These are phyloP conservation scores for Pestalotiopsis sp. DNA, from an alignment of 2,329 filamentous ascomycete species.

Conservation along the genomic window DNA sequence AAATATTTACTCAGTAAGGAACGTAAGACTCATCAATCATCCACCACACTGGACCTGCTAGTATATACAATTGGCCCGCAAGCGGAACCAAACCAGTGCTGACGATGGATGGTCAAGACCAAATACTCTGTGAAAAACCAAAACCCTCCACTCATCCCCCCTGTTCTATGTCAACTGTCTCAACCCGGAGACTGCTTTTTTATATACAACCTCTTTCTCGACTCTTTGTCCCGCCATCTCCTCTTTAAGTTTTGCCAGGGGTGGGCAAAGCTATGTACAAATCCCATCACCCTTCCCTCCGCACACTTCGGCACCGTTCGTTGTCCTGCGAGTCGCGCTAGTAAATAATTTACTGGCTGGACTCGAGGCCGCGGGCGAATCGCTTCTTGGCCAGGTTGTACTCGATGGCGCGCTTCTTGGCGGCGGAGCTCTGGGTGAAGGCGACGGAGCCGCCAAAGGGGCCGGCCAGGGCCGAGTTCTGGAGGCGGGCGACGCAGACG, in stretches of 20 bases:
- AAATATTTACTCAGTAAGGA: slow-evolving; percentile 11
- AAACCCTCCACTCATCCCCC: neutral
- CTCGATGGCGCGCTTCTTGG: slow-evolving; percentile 62
- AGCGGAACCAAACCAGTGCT: neutral
- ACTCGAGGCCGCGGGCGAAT: slow-evolving; percentile 16
- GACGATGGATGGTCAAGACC: slow-evolving; percentile 7
- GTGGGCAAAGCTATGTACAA: slow-evolving; percentile 1
- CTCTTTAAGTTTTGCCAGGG: neutral
- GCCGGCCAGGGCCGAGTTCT: slow-evolving; percentile 61
- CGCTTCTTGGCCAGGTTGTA: slow-evolving; percentile 39
- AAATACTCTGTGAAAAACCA: neutral
- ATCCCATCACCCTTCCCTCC: slow-evolving; percentile 6
- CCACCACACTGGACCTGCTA: neutral
- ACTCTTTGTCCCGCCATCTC: neutral
- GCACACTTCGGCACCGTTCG: too few relatives aligned
- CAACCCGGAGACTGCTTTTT: slow-evolving; percentile 1
- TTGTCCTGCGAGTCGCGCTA: too few relatives aligned
- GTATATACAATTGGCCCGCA: slow-evolving; percentile 10
- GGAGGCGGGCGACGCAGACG: slow-evolving; percentile 64
- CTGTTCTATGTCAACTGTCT: slow-evolving; percentile 9
- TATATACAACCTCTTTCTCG: slow-evolving; percentile 6
- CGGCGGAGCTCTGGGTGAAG: slow-evolving; percentile 59
- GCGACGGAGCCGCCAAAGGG: slow-evolving; percentile 67
- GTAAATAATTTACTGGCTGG: slow-evolving; percentile 8
- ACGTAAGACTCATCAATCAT: slow-evolving; percentile 12